Evolutionary conservation across 441 rosid species (phyloP), one percentile per base, ranked within the genome.

Genomic region (Corymbia citriodora): DNA sequence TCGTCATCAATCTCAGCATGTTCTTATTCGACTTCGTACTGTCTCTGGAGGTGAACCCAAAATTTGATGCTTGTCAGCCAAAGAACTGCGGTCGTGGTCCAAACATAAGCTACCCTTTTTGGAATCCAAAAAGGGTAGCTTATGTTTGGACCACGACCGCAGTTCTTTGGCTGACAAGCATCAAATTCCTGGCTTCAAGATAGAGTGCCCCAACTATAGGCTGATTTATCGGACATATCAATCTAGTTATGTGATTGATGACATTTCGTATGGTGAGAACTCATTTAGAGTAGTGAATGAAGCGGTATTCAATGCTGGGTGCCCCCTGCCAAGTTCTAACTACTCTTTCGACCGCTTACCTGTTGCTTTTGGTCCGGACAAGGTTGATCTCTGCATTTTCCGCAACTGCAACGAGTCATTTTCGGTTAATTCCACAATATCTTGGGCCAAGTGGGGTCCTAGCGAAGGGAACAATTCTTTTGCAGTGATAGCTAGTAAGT

Each of bases 21-120:
- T 70, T 33, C 4, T 70, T 70, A 9, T 18, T 33, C 1, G 1
- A 33, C 25, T 8, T 70, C 1, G 14, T 70, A 5, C 14, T 18
- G 2, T 1, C 48, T 9, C 2, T 8, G 2, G 81, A 2, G 25
- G 81, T 0, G 3, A 40, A 54, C 90, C 88, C 91, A 8, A 91
- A 91, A 88, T 96, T 91, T 88, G 65, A 91, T 33, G 91, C 93
- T 29, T 96, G 96, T 91, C 92, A 55, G 74, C 96, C 95, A 4
- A 90, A 52, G 90, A 88, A 92, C n/a, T 93, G 95, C 18, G 94
- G 95, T 49, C 72, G 18, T 68, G 96, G 95, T 89, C 94, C 94
- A 55, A 18, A 45, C 25, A 94, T 97, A 89, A 93, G 94, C 54
- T 95, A 91, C 90, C 97, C 96, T 33, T 96, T 97, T 89, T 91